These are phyloP conservation scores for Phytophthora syringae DNA, from an alignment of 352 stramenopile species.

Conservation along the genomic window DNA sequence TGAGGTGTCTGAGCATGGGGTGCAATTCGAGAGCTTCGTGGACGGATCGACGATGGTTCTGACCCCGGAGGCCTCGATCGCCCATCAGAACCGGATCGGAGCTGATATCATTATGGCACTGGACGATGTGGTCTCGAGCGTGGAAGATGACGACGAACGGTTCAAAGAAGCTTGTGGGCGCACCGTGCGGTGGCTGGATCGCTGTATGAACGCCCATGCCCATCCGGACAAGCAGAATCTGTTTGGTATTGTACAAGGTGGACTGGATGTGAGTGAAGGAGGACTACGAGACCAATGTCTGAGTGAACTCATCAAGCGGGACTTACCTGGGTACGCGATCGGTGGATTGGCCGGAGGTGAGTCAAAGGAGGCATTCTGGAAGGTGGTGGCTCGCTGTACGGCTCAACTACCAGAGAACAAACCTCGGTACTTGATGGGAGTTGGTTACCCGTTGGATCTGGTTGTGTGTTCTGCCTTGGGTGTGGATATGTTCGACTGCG, in stretches of 20 bases:
- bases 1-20: slow-evolving; percentile 89
- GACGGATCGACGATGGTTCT: slow-evolving; percentile 93
- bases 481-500: slow-evolving; percentile 98
- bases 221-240: slow-evolving; percentile 92
- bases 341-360: slow-evolving; percentile 94
- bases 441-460: slow-evolving; percentile 97
- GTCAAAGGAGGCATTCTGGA: slow-evolving; percentile 96
- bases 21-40: slow-evolving; percentile 88
- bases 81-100: slow-evolving; percentile 96
- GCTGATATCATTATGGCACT: slow-evolving; percentile 99
- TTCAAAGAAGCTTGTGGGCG: slow-evolving; percentile 93
- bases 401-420: slow-evolving; percentile 92
- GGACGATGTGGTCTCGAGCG: slow-evolving; percentile 96
- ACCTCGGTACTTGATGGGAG: slow-evolving; percentile 98
- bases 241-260: slow-evolving; percentile 97
- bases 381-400: slow-evolving; percentile 87
- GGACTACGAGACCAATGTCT: slow-evolving; percentile 95
- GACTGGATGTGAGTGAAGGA: slow-evolving; percentile 90
- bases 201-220: slow-evolving; percentile 93
- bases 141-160: slow-evolving; percentile 84
- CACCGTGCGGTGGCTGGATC: slow-evolving; percentile 96
- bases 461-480: slow-evolving; percentile 97
- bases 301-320: slow-evolving; percentile 84
- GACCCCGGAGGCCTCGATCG: slow-evolving; percentile 92
- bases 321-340: slow-evolving; percentile 94